phyloP scores from a whole-genome alignment of 78 protist genomes.

The Mastigamoeba balamuthi region DNA sequence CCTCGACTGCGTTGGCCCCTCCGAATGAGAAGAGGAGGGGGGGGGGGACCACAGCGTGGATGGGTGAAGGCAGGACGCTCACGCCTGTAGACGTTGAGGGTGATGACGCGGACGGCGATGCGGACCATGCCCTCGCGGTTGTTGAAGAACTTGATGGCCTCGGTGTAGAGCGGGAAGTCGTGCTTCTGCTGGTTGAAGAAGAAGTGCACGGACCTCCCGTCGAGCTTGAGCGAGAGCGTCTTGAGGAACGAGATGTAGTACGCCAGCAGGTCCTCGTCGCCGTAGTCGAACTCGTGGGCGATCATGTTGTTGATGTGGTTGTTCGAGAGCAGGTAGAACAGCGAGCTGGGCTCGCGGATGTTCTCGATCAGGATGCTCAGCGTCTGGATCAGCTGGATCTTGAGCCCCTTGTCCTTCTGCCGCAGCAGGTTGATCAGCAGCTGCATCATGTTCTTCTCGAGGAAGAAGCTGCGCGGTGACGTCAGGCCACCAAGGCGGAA shows the following conservation, averaged over 20 bases:
- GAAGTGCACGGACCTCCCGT: conserved; percentile 59
- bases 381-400: conserved; percentile 63
- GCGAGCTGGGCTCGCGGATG: conserved; percentile 30
- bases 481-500: background rate
- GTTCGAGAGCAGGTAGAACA: conserved; percentile 5
- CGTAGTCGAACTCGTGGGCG: conserved; percentile 60
- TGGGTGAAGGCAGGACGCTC: background rate
- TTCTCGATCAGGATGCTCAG: conserved; percentile 72
- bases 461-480: conserved; percentile 25
- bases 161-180: conserved; percentile 84
- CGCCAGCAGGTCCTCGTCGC: conserved; percentile 73
- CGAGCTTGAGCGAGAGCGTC: conserved; percentile 67
- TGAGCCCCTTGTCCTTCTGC: conserved; percentile 35
- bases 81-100: conserved; percentile 71
- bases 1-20: conserved; percentile 17
- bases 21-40: background rate
- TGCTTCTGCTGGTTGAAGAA: conserved; percentile 64
- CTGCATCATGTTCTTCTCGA: conserved; percentile 52
- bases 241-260: conserved; percentile 79
- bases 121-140: conserved; percentile 81
- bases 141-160: conserved; percentile 82
- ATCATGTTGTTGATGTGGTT: conserved; percentile 61
- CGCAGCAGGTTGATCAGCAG: conserved; percentile 21
- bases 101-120: conserved; percentile 77
- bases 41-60: background rate